phyloP scores from a whole-genome alignment of 805 yeast genomes.

The Peterozyma toletana region DNA sequence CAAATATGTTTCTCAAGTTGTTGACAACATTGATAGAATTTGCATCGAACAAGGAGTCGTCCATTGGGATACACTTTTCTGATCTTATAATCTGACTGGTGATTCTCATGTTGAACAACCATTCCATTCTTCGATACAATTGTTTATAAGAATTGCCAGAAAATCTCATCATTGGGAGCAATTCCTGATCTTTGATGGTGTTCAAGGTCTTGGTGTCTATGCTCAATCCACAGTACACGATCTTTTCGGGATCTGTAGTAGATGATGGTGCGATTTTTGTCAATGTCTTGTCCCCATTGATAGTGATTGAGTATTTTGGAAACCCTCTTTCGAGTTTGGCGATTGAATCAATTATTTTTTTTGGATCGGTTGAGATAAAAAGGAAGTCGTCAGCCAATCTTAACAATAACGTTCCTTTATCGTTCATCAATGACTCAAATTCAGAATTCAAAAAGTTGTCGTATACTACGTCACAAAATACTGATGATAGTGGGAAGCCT shows the following conservation, averaged over 20 bases:
- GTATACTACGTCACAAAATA: slow-evolving; percentile 68
- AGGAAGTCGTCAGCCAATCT: slow-evolving; percentile 84
- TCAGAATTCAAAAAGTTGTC: slow-evolving; percentile 46
- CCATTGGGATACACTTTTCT: neutral
- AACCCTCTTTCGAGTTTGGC: slow-evolving; percentile 27
- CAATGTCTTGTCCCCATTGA: slow-evolving; percentile 32
- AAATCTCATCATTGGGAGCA: slow-evolving; percentile 10
- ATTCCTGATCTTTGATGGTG: slow-evolving; percentile 24
- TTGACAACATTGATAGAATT: slow-evolving; percentile 3
- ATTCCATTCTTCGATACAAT: slow-evolving; percentile 17
- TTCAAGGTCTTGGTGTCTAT: slow-evolving; percentile 25
- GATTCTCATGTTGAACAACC: slow-evolving; percentile 24
- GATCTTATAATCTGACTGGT: slow-evolving; percentile 12
- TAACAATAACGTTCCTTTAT: slow-evolving; percentile 31
- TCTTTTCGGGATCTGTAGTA: neutral
- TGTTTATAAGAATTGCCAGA: slow-evolving; percentile 10
- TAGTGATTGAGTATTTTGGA: slow-evolving; percentile 31
- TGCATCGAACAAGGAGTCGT: neutral
- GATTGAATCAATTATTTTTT: slow-evolving; percentile 22
- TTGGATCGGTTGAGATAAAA: slow-evolving; percentile 43
- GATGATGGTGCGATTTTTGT: slow-evolving; percentile 7
- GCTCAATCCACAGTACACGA: slow-evolving; percentile 36
- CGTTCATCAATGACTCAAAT: slow-evolving; percentile 15
- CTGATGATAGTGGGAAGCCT: slow-evolving; percentile 72
- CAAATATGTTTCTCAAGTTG: slow-evolving; percentile 2